Evolutionary conservation across 768 basidiomycete genomes (phyloP).

Genomic region (Omphalotus guepiniiformis): DNA sequence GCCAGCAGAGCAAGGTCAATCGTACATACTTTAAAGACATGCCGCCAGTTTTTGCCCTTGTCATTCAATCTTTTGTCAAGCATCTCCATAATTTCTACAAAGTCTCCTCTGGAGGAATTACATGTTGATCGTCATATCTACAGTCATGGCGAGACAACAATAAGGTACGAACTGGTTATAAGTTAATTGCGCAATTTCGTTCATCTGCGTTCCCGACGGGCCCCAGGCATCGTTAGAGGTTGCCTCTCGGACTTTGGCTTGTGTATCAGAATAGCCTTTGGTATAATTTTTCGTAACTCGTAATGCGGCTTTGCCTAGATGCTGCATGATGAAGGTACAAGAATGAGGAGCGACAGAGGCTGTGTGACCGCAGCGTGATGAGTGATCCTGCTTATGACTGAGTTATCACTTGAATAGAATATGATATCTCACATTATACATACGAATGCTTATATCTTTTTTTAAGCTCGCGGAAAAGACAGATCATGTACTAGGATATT

Average conservation of each 20-base stretch:
- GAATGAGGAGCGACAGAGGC: background rate
- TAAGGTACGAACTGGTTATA: constrained; percentile 83
- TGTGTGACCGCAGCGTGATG: background rate
- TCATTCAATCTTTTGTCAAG: constrained; percentile 97
- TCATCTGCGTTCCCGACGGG: constrained; percentile 97
- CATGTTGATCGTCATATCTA: background rate
- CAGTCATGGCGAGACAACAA: background rate
- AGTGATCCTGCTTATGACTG: too few relatives aligned
- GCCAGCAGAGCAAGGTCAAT: constrained; percentile 1
- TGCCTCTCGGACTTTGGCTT: constrained; percentile 93
- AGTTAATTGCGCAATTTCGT: constrained; percentile 94
- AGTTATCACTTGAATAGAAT: background rate
- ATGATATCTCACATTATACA: background rate
- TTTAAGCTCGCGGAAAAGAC: constrained; percentile 5
- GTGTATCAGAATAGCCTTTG: constrained; percentile 91
- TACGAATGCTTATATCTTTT: background rate
- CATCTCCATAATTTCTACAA: constrained; percentile 99
- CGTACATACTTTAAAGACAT: constrained; percentile 87
- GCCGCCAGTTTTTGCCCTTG: constrained; percentile 99
- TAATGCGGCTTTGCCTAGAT: constrained; percentile 80
- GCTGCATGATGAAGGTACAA: constrained; percentile 44
- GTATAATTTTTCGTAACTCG: constrained; percentile 95
- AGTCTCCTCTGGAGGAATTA: constrained; percentile 61
- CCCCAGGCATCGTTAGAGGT: constrained; percentile 99
- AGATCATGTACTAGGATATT: too few relatives aligned